phyloP scores from a whole-genome alignment of 2,329 filamentous ascomycete species.

The Stagonosporopsis rhizophila region DNA sequence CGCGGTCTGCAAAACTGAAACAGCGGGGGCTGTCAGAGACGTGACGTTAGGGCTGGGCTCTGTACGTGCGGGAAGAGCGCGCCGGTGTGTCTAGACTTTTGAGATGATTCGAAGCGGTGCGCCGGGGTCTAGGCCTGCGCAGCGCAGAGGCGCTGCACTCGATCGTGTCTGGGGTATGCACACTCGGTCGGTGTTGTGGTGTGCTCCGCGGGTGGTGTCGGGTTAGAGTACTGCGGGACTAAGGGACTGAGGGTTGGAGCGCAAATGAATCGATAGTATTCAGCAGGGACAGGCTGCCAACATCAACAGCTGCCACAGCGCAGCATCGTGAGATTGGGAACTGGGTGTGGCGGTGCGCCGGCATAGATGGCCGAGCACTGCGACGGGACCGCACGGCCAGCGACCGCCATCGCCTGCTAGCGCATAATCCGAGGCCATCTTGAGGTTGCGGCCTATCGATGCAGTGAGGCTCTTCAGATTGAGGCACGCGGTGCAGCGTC shows the following conservation, averaged over 20 bases:
- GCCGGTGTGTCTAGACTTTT: not conserved
- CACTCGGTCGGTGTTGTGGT: not conserved
- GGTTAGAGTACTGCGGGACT: not conserved
- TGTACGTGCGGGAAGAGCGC: not conserved
- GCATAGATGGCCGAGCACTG: not conserved
- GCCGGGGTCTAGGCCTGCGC: not conserved
- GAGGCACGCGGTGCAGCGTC: constrained; percentile 1
- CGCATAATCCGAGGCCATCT: constrained; percentile 1
- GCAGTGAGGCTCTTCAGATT: constrained; percentile 13
- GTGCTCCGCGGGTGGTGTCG: not conserved
- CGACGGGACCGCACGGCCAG: not conserved
- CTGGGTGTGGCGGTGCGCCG: constrained; percentile 1
- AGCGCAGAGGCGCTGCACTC: not conserved
- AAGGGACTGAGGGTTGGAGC: not conserved
- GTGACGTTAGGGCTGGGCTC: not conserved
- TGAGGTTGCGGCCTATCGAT: constrained; percentile 2
- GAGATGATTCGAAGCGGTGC: not conserved
- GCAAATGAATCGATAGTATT: not conserved
- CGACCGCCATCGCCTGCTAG: constrained; percentile 4
- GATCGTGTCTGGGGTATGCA: not conserved
- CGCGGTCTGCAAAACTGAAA: not conserved
- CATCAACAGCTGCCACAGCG: not conserved
- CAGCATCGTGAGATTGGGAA: not conserved
- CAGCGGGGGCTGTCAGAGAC: not conserved
- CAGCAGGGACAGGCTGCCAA: constrained; percentile 4